Percentiles rank a stretch among this genome's conserved stretches.
These are phyloP conservation scores for Lyophyllum atratum DNA, from an alignment of 768 basidiomycete genomes.

Conservation along the genomic window DNA sequence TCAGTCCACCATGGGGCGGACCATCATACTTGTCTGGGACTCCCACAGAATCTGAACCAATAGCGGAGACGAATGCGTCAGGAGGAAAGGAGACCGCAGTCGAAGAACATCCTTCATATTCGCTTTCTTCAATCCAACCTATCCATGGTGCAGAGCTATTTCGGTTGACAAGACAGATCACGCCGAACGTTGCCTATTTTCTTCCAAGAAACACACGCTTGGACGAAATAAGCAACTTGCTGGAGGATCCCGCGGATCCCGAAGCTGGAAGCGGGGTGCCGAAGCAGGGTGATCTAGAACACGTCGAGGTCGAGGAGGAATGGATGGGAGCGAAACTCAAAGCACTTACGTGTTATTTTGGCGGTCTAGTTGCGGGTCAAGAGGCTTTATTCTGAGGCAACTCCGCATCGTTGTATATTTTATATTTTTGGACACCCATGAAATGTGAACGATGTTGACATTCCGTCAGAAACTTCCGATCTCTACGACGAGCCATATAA, in stretches of 20 bases:
- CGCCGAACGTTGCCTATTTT: conserved; percentile 85
- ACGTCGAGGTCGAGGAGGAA: conserved; percentile 91
- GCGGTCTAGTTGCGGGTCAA: conserved; percentile 75
- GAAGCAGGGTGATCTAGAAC: conserved; percentile 39
- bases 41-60: conserved; percentile 5
- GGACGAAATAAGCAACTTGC: conserved; percentile 60
- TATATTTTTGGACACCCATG: not conserved
- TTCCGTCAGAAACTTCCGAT: no score
- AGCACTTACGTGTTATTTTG: conserved; percentile 93
- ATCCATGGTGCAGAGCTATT: conserved; percentile 86
- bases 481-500: no score
- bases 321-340: conserved; percentile 96
- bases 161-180: conserved; percentile 65
- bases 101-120: conserved; percentile 55
- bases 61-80: conserved; percentile 8
- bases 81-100: conserved; percentile 11
- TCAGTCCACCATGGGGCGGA: conserved; percentile 97
- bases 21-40: conserved; percentile 61
- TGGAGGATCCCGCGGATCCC: conserved; percentile 8
- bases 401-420: no score
- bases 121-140: conserved; percentile 72
- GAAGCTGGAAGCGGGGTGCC: conserved; percentile 2
- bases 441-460: not conserved
- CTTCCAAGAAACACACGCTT: conserved; percentile 82
- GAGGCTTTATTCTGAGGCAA: conserved; percentile 48